Evolutionary conservation across 306 rosid species (phyloP), one percentile per base, ranked within the genome.

Genomic region (Trichosanthes truncata): DNA sequence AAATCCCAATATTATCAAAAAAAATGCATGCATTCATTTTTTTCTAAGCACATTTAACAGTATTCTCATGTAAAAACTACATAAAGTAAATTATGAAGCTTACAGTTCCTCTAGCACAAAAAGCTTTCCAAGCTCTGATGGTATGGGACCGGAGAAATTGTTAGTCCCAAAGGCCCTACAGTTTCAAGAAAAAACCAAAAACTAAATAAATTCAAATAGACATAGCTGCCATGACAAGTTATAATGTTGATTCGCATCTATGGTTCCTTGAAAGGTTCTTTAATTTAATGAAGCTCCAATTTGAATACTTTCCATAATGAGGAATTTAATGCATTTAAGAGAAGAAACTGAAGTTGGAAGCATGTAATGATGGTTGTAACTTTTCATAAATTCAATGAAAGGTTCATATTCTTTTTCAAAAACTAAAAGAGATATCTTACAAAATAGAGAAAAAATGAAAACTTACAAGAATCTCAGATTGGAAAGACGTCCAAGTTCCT

Each of bases 111-210:
- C 12, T 57, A 94, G 41, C 79, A 87, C 83, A 36, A 68, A 40
- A n/a, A 94, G 80, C 7, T 85, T 74, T 52, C 98, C 98, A 14
- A 94, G 87, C 80, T 90, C 96, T 11, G 87, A 77, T 62, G 98
- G 97, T 9, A 94, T 81, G 81, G 92, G 35, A 35, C 98, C 96
- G 6, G 90, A 82, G 83, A 92, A 92, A 77, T 87, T 92, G 89
- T 92, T 93, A 62, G 90, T 21, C 60, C 40, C 36, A 80, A 88
- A 73, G n/a, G 59, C 15, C 67, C 98, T 94, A 71, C 74, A 87
- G 68, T 71, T 73, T 69, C 31, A 72, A 5, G 3, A 6, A 56
- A 56, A 23, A 2, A n/a, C 29, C 25, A 56, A 56, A n/a, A 56
- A 9, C n/a, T 56, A 56, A n/a, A 23, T 56, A 56, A 55, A 55